A percentile compares a stretch with the other conserved stretches of the same genome.
Conservation (phyloP, 2,329 filamentous ascomycete genomes). For the Penicillium thymicola region DNA sequence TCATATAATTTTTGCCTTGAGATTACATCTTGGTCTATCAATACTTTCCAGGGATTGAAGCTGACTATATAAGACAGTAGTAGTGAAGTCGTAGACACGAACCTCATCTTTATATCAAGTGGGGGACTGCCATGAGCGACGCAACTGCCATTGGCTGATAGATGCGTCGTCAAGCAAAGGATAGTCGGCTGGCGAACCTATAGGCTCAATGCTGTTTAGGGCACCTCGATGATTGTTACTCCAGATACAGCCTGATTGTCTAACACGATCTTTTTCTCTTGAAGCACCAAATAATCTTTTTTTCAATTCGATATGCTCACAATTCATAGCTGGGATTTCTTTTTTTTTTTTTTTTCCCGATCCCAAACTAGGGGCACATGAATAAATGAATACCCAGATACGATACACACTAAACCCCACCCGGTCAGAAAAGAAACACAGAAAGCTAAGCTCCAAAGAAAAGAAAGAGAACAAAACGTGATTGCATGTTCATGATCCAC, state of each 20-base stretch:
- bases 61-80: neutral
- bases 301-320: neutral
- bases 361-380: conserved; percentile 1
- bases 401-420: conserved; percentile 15
- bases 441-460: conserved; percentile 13
- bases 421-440: conserved; percentile 8
- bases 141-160: neutral
- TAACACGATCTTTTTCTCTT: conserved; percentile 15
- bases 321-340: neutral
- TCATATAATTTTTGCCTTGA: neutral
- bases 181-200: no score
- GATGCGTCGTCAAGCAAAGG: neutral
- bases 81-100: neutral
- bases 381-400: conserved; percentile 9
- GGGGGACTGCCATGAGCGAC: neutral
- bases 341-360: neutral
- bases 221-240: neutral
- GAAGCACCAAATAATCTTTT: neutral
- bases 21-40: neutral
- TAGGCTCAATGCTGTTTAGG: neutral
- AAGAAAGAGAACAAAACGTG: conserved; percentile 9
- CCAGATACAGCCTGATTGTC: neutral
- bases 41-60: neutral
- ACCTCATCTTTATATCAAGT: neutral
- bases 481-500: conserved; percentile 13